Evolutionary conservation across 495 filamentous ascomycete genomes (phyloP), one percentile per base, ranked within the genome.

Genomic region (Hypoxylon perforatum): DNA sequence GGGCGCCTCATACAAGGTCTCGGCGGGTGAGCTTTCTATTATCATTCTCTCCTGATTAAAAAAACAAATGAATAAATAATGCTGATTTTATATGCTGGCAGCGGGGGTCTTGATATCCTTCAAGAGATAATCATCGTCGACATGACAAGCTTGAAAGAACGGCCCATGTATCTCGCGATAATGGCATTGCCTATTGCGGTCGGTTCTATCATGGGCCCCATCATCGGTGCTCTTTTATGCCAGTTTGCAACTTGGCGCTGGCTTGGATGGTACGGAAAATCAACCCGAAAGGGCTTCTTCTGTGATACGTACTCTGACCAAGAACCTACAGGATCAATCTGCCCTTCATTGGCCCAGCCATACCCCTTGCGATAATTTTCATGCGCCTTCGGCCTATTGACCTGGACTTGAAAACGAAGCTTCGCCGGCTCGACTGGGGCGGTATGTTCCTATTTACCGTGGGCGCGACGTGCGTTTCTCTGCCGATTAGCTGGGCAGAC

Each of bases 51-150:
- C n/a, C n/a, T n/a, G n/a, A n/a, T n/a, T n/a, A n/a, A n/a, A n/a
- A n/a, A n/a, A n/a, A n/a, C n/a, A n/a, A n/a, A n/a, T n/a, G n/a
- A n/a, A n/a, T n/a, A n/a, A n/a, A n/a, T n/a, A n/a, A n/a, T n/a
- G n/a, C n/a, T n/a, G n/a, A n/a, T n/a, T n/a, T n/a, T n/a, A n/a
- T n/a, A n/a, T n/a, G n/a, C n/a, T n/a, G n/a, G n/a, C n/a, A n/a
- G n/a, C n/a, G 91, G 91, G 63, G 91, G 91, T 0, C 80, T 92
- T 30, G 78, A 92, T 11, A 83, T 88, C 17, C 73, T 94, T 57
- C 85, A 86, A n/a, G 90, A 91, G 67, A 90, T 94, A 63, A 82
- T 81, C 57, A 88, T 94, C 30, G 84, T 85, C 4, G 91, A 95
- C 38, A 59, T 74, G 30, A 66, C 63, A 1, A 63, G 54, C 6